Conservation (phyloP, 1,284 basidiomycete species). For the Peniophora sp. region DNA sequence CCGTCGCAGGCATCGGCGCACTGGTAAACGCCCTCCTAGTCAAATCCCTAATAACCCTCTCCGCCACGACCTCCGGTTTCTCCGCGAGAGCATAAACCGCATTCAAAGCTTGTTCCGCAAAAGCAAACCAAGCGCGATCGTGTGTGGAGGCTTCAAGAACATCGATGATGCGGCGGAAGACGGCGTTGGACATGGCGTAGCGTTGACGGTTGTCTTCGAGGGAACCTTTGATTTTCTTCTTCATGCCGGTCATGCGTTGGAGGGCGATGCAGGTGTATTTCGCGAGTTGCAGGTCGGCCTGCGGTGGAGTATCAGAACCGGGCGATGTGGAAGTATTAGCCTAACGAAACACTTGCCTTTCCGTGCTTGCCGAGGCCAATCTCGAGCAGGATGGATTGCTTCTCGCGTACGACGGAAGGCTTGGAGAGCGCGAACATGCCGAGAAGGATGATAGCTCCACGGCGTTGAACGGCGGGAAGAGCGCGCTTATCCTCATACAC, state of each 20-base stretch:
- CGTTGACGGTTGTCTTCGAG: conserved; percentile 83
- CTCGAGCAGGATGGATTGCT: conserved; percentile 79
- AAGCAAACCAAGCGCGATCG: conserved; percentile 91
- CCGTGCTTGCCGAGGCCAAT: conserved; percentile 86
- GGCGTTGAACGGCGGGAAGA: conserved; percentile 77
- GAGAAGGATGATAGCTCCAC: conserved; percentile 91
- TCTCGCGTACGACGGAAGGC: conserved; percentile 80
- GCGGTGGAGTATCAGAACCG: background rate
- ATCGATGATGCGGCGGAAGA: conserved; percentile 81
- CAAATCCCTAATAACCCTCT: conserved; percentile 76
- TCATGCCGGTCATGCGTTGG: conserved; percentile 87
- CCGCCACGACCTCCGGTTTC: conserved; percentile 85
- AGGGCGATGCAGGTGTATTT: conserved; percentile 92
- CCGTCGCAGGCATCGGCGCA: conserved; percentile 2
- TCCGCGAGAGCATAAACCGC: conserved; percentile 93
- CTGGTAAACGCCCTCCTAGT: conserved; percentile 64
- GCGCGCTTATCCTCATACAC: conserved; percentile 32
- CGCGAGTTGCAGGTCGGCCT: conserved; percentile 86
- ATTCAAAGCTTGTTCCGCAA: conserved; percentile 96
- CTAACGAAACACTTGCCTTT: conserved; percentile 40
- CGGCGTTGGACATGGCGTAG: conserved; percentile 80
- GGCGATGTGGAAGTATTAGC: background rate
- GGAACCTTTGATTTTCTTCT: conserved; percentile 96
- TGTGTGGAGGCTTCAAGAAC: conserved; percentile 71
- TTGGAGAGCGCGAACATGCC: conserved; percentile 92